phyloP scores from a whole-genome alignment of 2,329 filamentous ascomycete species.

The Ophiostoma angusticollis region DNA sequence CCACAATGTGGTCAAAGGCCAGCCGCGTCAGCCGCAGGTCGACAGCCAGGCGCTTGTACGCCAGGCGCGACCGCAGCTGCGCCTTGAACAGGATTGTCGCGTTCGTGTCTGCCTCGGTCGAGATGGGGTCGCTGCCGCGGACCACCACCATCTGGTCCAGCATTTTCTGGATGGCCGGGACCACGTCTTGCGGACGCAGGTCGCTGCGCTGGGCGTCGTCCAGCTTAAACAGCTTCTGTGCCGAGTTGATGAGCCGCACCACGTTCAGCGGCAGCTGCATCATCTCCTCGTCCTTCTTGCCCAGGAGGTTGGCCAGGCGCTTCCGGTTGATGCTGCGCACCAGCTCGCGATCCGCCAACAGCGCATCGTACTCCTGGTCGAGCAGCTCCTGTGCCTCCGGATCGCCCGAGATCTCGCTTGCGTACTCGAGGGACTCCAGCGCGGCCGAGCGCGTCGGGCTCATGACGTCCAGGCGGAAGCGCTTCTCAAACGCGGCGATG shows the following conservation, averaged over 20 bases:
- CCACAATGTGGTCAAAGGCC: conserved; percentile 83
- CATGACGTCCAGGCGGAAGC: conserved; percentile 82
- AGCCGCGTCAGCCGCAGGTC: conserved; percentile 78
- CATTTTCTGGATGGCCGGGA: conserved; percentile 63
- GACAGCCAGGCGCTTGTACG: conserved; percentile 85
- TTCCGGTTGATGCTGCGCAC: conserved; percentile 55
- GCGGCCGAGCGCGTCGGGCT: conserved; percentile 41
- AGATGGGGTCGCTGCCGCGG: conserved; percentile 71
- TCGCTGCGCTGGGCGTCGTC: conserved; percentile 78
- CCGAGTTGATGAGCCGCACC: conserved; percentile 77
- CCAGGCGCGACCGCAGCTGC: conserved; percentile 73
- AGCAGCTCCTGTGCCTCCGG: conserved; percentile 75
- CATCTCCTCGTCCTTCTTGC: conserved; percentile 63
- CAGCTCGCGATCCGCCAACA: conserved; percentile 60
- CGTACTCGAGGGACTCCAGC: conserved; percentile 72
- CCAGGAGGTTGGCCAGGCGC: conserved; percentile 12
- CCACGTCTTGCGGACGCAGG: conserved; percentile 74
- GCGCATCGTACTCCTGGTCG: conserved; percentile 75
- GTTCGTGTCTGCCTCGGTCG: conserved; percentile 72
- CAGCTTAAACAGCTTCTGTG: conserved; percentile 82
- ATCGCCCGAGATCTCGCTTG: conserved; percentile 75
- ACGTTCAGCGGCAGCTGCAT: conserved; percentile 92
- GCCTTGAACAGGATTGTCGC: conserved; percentile 89
- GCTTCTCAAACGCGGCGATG: conserved; percentile 61
- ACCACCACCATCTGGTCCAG: conserved; percentile 73